phyloP scores from a whole-genome alignment of 352 stramenopile genomes.

The Pythium aristosporum region DNA sequence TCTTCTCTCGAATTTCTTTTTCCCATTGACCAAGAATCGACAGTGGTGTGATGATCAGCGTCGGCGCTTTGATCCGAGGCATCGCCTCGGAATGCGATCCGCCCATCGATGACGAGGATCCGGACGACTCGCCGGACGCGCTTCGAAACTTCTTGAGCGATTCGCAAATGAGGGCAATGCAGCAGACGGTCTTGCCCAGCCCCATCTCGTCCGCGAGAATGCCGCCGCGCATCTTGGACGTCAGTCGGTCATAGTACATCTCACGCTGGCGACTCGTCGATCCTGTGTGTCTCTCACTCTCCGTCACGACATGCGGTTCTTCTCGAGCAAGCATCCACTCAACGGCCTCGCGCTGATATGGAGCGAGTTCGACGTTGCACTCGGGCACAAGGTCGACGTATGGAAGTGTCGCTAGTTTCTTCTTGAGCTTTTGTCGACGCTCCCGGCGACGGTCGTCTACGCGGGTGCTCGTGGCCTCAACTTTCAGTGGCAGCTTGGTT shows the following conservation, averaged over 20 bases:
- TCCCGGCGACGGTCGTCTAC: conserved; percentile 44
- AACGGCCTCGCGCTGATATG: conserved; percentile 86
- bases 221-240: conserved; percentile 50
- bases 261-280: conserved; percentile 25
- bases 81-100: conserved; percentile 16
- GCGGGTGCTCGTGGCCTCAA: conserved; percentile 55
- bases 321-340: conserved; percentile 88
- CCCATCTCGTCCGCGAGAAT: conserved; percentile 90
- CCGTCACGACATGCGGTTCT: conserved; percentile 2
- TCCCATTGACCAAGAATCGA: conserved; percentile 88
- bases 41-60: conserved; percentile 78
- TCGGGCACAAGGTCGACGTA: conserved; percentile 34
- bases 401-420: conserved; percentile 13
- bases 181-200: conserved; percentile 89
- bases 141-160: conserved; percentile 49
- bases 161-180: conserved; percentile 75
- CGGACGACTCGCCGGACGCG: conserved; percentile 20
- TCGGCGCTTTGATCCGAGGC: conserved; percentile 50
- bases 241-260: conserved; percentile 29
- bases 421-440: conserved; percentile 36
- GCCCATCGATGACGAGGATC: not conserved
- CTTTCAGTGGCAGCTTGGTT: conserved; percentile 58
- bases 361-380: conserved; percentile 55
- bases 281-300: conserved; percentile 23
- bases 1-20: conserved; percentile 76